Evolutionary conservation across 106 monocot species (phyloP), one percentile per base, ranked within the genome.

Genomic region (Agapanthus africanus): DNA sequence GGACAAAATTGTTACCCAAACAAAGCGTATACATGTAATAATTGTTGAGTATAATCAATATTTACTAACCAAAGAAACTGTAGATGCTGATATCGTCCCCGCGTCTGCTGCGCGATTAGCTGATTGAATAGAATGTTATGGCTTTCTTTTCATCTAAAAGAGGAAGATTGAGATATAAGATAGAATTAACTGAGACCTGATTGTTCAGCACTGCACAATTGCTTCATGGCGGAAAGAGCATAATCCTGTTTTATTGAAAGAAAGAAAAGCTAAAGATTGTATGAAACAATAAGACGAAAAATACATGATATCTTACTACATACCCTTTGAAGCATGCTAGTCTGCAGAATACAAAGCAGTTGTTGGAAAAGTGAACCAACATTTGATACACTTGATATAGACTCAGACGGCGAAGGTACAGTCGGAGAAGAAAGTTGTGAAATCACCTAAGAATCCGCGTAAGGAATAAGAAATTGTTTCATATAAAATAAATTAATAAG

Each of bases 351-450:
- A 7, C 37, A 35, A 37, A 63, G 63, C 63, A 63, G 34, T 21
- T 63, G 36, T 21, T 63, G 63, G n/a, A 63, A 63, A 63, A 63
- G 36, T 37, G 37, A 37, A 63, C 37, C 33, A 27, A 15, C 63
- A 37, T 37, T 63, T 38, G 63, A 9, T 23, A 15, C 63, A 37
- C 21, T 63, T 38, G 63, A 9, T 23, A 32, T 36, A 63, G 37
- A 11, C 18, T 63, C 63, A 31, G 63, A 63, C 7, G 37, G 36
- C 22, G n/a, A 63, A 9, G 37, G 63, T 21, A 63, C 21, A 38
- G 34, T 63, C 21, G 63, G 63, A 63, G 63, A 63, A 63, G 63
- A 6, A 63, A 63, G 7, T 63, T 63, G 63, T 63, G 63, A 63
- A 63, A 63, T 37, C 37, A 38, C 63, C 63, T 63, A 37, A 63